A percentile compares a stretch with the other conserved stretches of the same genome.
phyloP scores from a whole-genome alignment of 139 green algal genomes.

The Tetradesmus lagerheimii region DNA sequence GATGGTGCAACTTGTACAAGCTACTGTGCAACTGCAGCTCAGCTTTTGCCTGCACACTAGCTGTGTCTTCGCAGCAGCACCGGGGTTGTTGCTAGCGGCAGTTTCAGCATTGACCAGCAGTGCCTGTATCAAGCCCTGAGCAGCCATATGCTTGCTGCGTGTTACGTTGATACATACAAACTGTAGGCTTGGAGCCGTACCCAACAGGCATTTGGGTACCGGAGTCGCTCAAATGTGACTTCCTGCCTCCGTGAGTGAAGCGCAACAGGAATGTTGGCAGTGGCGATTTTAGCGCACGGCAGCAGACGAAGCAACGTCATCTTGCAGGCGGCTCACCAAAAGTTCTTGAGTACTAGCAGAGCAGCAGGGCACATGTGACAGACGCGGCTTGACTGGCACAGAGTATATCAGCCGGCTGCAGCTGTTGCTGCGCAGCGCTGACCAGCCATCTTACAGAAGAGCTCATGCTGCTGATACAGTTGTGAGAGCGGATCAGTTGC shows the following conservation, averaged over 20 bases:
- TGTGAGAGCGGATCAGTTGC: no score
- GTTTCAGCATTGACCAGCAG: neutral
- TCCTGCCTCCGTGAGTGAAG: conserved; percentile 32
- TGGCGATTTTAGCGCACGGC: neutral
- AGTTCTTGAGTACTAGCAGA: no score
- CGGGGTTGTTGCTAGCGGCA: neutral
- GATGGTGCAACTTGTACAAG: neutral
- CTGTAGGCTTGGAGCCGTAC: conserved; percentile 32
- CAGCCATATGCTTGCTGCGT: neutral
- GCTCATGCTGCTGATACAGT: no score
- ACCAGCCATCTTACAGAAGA: no score
- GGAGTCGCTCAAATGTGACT: conserved; percentile 35
- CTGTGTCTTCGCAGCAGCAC: neutral
- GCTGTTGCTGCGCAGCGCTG: no score
- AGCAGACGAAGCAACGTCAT: neutral
- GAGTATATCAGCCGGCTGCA: no score
- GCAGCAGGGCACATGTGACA: no score
- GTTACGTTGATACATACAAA: neutral
- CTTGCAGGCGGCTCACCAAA: neutral
- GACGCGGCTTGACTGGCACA: no score
- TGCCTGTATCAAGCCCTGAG: neutral
- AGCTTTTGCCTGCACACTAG: neutral
- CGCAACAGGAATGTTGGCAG: neutral
- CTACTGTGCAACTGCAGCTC: neutral
- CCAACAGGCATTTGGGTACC: conserved; percentile 38